Evolutionary conservation across 495 filamentous ascomycete genomes (phyloP).

Genomic region (Penicillium roqueforti): DNA sequence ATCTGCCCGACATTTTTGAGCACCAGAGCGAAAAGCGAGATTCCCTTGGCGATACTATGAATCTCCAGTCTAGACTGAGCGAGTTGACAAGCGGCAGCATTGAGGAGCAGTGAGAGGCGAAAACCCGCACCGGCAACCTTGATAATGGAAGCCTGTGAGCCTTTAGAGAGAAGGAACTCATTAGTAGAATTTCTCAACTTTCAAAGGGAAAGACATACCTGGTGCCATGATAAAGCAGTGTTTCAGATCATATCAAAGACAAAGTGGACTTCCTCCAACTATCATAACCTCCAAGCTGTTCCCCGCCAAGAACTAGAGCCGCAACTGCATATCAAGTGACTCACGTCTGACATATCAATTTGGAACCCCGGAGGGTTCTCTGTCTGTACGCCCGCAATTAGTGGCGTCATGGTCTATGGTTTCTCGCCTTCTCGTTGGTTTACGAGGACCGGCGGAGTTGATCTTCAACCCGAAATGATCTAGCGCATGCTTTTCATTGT

Average conservation of each 20-base stretch:
- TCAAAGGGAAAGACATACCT: slow-evolving; percentile 9
- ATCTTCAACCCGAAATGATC: slow-evolving; percentile 11
- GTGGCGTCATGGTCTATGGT: slow-evolving; percentile 16
- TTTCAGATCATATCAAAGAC: slow-evolving; percentile 1
- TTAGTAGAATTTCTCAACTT: slow-evolving; percentile 2
- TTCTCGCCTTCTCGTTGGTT: slow-evolving; percentile 10
- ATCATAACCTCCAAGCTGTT: background rate
- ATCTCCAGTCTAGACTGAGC: slow-evolving; percentile 43
- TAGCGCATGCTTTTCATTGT: slow-evolving; percentile 11
- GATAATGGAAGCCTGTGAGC: slow-evolving; percentile 28
- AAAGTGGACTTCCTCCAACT: background rate
- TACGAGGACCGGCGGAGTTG: slow-evolving; percentile 13
- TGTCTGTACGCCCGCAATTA: slow-evolving; percentile 1
- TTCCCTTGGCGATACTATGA: slow-evolving; percentile 43
- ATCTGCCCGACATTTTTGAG: slow-evolving; percentile 39
- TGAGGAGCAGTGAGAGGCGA: slow-evolving; percentile 42
- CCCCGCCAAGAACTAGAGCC: background rate
- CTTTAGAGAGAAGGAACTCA: slow-evolving; percentile 2
- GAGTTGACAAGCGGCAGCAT: slow-evolving; percentile 41
- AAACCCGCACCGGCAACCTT: slow-evolving; percentile 41
- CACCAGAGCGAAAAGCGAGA: slow-evolving; percentile 42
- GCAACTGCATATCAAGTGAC: slow-evolving; percentile 30
- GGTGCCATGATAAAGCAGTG: slow-evolving; percentile 14
- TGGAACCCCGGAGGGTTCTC: background rate
- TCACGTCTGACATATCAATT: slow-evolving; percentile 12